Evolutionary conservation across 345 rosid species (phyloP).

Genomic region (Durio zibethinus): DNA sequence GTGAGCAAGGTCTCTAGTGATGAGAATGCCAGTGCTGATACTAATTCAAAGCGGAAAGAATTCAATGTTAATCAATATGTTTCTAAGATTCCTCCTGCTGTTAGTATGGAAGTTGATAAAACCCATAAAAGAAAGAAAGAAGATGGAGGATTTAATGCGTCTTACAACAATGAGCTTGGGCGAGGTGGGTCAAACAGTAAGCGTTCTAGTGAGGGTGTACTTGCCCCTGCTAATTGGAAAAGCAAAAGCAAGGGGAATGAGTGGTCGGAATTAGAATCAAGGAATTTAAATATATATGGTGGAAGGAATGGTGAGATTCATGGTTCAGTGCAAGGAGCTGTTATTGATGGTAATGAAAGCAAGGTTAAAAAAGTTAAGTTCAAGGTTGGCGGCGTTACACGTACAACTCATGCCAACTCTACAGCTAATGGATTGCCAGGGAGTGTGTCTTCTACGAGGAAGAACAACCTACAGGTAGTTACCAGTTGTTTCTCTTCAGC

Average conservation of each 20-base stretch:
- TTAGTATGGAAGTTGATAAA: conserved; percentile 30
- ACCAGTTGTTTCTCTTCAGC: conserved; percentile 7
- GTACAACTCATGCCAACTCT: conserved; percentile 48
- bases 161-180: conserved; percentile 35
- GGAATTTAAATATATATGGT: conserved; percentile 19
- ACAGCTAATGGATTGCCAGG: conserved; percentile 44
- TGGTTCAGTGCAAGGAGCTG: conserved; percentile 34
- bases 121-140: conserved; percentile 30
- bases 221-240: conserved; percentile 74
- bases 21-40: conserved; percentile 49
- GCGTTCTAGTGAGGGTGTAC: conserved; percentile 70
- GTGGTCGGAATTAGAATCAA: conserved; percentile 17
- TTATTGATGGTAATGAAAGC: conserved; percentile 42
- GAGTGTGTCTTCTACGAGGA: conserved; percentile 42
- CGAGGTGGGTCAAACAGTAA: conserved; percentile 35
- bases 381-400: conserved; percentile 58
- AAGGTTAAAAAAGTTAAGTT: conserved; percentile 66
- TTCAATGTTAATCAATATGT: conserved; percentile 64
- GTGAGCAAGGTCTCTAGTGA: conserved; percentile 61
- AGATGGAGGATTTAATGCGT: conserved; percentile 34
- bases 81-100: conserved; percentile 41
- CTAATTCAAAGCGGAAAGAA: conserved; percentile 57
- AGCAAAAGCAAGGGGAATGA: conserved; percentile 29
- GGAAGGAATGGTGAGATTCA: conserved; percentile 47
- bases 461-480: conserved; percentile 52